These are phyloP conservation scores for Biscogniauxia mediterranea DNA, from an alignment of 2,329 filamentous ascomycete species.

Conservation along the genomic window DNA sequence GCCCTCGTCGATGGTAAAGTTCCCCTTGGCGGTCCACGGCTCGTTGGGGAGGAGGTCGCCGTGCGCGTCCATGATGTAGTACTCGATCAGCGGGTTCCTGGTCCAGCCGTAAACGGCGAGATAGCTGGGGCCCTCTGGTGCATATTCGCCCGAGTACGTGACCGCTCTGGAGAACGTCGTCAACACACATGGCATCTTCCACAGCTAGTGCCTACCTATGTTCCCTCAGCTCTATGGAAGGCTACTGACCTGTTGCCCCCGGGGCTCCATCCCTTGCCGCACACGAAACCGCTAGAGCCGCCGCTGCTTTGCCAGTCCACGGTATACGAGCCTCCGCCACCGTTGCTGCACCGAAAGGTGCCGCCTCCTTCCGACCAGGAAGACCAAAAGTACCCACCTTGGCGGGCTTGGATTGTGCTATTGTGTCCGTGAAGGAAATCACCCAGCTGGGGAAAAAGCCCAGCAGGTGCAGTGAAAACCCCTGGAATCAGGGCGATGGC, in stretches of 20 bases:
- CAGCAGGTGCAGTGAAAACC: conserved; percentile 21
- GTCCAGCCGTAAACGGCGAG: conserved; percentile 57
- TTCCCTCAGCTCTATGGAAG: too few relatives aligned
- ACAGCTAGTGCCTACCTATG: too few relatives aligned
- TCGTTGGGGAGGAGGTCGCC: conserved; percentile 48
- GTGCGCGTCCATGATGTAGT: conserved; percentile 56
- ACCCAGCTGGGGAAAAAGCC: conserved; percentile 16
- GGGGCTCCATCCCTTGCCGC: conserved; percentile 58
- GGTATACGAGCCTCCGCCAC: conserved; percentile 39
- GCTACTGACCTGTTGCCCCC: conserved; percentile 44
- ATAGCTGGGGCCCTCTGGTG: conserved; percentile 42
- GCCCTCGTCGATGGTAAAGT: conserved; percentile 49
- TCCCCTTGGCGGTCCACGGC: conserved; percentile 47
- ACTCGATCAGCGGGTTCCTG: conserved; percentile 43
- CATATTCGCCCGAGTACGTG: conserved; percentile 37
- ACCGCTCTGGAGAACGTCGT: conserved; percentile 26
- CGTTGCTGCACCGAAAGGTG: conserved; percentile 41
- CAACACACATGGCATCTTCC: not conserved
- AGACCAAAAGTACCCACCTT: conserved; percentile 29
- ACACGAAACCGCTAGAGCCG: conserved; percentile 49
- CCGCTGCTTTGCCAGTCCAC: conserved; percentile 43
- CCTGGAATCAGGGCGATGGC: conserved; percentile 24
- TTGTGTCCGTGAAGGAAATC: conserved; percentile 17
- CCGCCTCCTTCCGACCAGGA: conserved; percentile 38
- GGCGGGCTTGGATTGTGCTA: conserved; percentile 16